These are phyloP conservation scores for Penicillium cataractarum DNA, from an alignment of 495 filamentous ascomycete genomes.

Conservation along the genomic window DNA sequence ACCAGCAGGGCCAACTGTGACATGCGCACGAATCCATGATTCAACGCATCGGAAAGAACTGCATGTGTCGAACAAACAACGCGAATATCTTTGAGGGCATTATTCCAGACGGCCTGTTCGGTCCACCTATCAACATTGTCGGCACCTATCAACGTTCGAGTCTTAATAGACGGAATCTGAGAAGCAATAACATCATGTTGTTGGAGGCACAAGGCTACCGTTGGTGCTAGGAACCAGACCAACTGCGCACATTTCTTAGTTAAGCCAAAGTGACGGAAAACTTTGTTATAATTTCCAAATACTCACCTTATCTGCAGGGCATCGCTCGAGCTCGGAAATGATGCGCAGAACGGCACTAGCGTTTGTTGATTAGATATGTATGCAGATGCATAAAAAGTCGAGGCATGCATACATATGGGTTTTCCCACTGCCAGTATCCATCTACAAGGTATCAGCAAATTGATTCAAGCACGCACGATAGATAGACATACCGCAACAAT, in stretches of 20 bases:
- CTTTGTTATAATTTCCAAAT: background rate
- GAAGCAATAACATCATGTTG: slow-evolving; percentile 65
- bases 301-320: slow-evolving; percentile 59
- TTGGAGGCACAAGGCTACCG: slow-evolving; percentile 72
- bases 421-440: slow-evolving; percentile 94
- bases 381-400: background rate
- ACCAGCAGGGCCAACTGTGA: slow-evolving; percentile 69
- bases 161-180: slow-evolving; percentile 65
- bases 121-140: slow-evolving; percentile 79
- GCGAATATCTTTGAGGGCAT: slow-evolving; percentile 64
- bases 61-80: slow-evolving; percentile 80
- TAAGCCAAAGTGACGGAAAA: too few species aligned
- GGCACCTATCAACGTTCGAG: slow-evolving; percentile 65
- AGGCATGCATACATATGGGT: slow-evolving; percentile 73
- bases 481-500: slow-evolving; percentile 72
- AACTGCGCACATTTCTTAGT: too few species aligned
- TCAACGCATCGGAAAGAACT: slow-evolving; percentile 77
- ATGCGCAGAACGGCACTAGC: slow-evolving; percentile 79
- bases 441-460: slow-evolving; percentile 48
- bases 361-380: slow-evolving; percentile 9
- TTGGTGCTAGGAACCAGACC: slow-evolving; percentile 86
- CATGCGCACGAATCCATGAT: slow-evolving; percentile 79
- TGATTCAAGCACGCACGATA: background rate
- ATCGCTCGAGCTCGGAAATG: slow-evolving; percentile 69
- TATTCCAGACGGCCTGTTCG: slow-evolving; percentile 71